phyloP scores from a whole-genome alignment of 148 eudicot genomes.

The Chenopodium berlandieri region DNA sequence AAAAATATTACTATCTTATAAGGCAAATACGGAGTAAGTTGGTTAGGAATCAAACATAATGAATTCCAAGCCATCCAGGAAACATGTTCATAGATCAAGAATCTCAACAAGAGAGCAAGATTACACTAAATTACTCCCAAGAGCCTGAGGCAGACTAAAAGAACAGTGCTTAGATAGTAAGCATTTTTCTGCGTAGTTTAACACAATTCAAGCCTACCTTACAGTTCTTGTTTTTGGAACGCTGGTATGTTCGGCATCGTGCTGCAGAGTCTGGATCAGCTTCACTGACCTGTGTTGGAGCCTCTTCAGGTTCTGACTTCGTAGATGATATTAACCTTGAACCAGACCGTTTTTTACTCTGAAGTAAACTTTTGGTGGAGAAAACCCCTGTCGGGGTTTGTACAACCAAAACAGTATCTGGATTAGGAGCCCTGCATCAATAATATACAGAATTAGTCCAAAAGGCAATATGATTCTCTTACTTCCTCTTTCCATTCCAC shows the following conservation, averaged over 20 bases:
- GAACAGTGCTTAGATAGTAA: neutral
- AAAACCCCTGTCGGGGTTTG: conserved; percentile 81
- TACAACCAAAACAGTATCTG: conserved; percentile 82
- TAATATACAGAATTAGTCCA: conserved; percentile 19
- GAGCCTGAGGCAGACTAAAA: neutral
- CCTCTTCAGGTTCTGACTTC: conserved; percentile 55
- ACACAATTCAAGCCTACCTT: conserved; percentile 28
- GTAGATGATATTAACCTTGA: conserved; percentile 81
- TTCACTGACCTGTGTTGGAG: conserved; percentile 41
- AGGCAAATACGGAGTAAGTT: neutral
- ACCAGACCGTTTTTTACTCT: conserved; percentile 58
- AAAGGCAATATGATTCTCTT: conserved; percentile 6
- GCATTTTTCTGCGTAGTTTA: neutral
- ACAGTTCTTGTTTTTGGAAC: conserved; percentile 49
- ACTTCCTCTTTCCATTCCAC: neutral
- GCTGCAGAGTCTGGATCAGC: conserved; percentile 86
- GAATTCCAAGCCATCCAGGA: neutral
- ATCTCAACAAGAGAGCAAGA: neutral
- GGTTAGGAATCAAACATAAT: neutral
- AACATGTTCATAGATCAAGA: neutral
- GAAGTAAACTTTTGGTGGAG: conserved; percentile 77
- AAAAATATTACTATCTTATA: neutral
- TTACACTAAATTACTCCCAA: neutral
- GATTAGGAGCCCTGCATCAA: conserved; percentile 85
- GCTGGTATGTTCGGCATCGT: conserved; percentile 66